Conservation (phyloP, 495 filamentous ascomycete genomes). For the Opeltia flavorubescens region DNA sequence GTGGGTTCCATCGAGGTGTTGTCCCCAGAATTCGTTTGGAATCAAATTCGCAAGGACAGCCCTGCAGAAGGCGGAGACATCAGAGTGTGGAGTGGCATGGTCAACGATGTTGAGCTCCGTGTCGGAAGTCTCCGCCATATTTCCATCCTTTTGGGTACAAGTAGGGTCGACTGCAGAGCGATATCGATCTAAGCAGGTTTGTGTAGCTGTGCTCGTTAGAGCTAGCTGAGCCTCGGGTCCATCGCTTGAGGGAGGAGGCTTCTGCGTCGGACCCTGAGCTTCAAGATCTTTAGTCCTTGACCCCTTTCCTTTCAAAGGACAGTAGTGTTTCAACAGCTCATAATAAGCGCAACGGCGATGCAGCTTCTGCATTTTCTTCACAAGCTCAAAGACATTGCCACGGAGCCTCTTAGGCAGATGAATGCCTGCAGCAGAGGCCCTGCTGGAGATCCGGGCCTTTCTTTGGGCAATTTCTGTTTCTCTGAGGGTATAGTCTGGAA, state of each 20-base stretch:
- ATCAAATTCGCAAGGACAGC: constrained; percentile 62
- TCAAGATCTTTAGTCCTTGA: too few species aligned
- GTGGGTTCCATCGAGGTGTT: constrained; percentile 28
- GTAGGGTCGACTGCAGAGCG: too few species aligned
- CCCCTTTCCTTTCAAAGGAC: constrained; percentile 47
- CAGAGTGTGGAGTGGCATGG: constrained; percentile 51
- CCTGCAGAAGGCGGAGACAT: constrained; percentile 79
- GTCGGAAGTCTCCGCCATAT: constrained; percentile 7
- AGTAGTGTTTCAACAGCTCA: constrained; percentile 66
- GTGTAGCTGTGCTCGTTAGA: too few species aligned
- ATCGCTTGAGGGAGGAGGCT: too few species aligned
- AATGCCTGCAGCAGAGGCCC: neutral
- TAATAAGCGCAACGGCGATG: constrained; percentile 66
- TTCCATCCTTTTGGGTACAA: too few species aligned
- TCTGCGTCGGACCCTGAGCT: too few species aligned
- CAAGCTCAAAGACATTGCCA: constrained; percentile 41
- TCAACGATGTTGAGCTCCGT: constrained; percentile 38
- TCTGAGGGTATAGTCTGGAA: constrained; percentile 70
- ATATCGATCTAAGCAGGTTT: too few species aligned
- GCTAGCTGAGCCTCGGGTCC: too few species aligned
- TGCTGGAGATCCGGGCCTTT: constrained; percentile 6
- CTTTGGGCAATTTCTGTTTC: constrained; percentile 62
- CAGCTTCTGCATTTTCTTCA: constrained; percentile 51
- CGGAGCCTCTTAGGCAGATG: constrained; percentile 63
- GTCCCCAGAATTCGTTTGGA: constrained; percentile 63